Conservation (phyloP, 192 early-diverging fungal genomes). For the Dissophora ornata region DNA sequence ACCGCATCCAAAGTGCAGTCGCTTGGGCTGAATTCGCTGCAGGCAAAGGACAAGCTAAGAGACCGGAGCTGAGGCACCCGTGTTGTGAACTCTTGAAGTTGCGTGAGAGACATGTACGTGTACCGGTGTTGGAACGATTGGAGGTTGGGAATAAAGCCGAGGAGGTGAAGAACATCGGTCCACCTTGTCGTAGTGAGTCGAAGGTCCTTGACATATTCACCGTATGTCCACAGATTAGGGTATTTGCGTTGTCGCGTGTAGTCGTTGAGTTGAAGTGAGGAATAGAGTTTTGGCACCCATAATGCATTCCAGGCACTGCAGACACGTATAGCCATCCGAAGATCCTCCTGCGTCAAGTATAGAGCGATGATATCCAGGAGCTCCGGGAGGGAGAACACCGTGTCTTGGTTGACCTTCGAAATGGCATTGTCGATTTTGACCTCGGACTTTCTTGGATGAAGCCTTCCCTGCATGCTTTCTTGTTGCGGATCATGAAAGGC, state of each 20-base stretch:
- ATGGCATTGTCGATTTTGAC: too few relatives aligned
- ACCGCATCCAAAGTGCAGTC: neutral
- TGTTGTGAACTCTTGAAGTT: neutral
- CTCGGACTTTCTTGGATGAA: too few relatives aligned
- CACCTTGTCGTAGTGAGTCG: neutral
- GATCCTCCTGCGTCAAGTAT: neutral
- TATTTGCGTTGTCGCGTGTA: neutral
- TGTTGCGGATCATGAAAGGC: too few relatives aligned
- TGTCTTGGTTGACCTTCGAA: too few relatives aligned
- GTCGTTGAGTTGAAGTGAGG: neutral
- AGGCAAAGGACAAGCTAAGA: neutral
- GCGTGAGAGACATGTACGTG: neutral
- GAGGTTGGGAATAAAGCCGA: neutral
- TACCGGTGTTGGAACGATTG: neutral
- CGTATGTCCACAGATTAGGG: neutral
- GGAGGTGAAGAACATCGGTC: neutral
- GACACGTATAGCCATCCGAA: neutral
- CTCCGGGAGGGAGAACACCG: constrained; percentile 7
- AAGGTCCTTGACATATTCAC: neutral
- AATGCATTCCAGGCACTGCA: neutral
- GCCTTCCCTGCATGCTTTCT: too few relatives aligned
- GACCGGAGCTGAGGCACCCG: neutral
- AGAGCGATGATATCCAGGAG: constrained; percentile 7
- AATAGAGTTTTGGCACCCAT: constrained; percentile 7
- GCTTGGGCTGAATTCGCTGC: too few relatives aligned